Base-by-base conservation (phyloP, 805 yeast species). In the Yarrowia sp. region DNA sequence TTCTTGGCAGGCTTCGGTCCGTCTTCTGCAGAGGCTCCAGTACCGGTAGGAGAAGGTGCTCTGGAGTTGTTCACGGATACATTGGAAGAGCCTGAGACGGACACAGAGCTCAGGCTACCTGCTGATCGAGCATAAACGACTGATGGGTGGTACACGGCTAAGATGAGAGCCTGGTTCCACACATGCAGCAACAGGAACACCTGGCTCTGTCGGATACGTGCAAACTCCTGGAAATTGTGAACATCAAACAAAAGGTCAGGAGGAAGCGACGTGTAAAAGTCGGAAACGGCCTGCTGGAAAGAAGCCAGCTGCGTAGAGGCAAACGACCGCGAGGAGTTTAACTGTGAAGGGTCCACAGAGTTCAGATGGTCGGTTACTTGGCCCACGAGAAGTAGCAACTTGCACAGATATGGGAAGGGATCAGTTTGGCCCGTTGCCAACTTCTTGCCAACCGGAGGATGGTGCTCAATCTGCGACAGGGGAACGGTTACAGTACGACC, bases 91-190 rank as follows among this genome's bases (percentile, higher is more conserved):
- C 63, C 63, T 5, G 49, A 43, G 10, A 41, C 51, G 1, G 63
- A 58, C 9, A 58, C 40, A 16, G 49, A 33, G 32, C 51, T 38
- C 12, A 58, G 22, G 2, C n/a, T 19, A 24, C 51, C 63, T 19
- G 51, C 51, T n/a, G 70, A 65, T 21, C 70, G 66, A 16, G 74
- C 71, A 41, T 71, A 70, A 14, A 70, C 74, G 4, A 71, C 64
- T 16, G 69, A 64, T 2, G 74, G 74, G 32, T 71, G 70, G 46
- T 71, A 70, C 14, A 71, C 71, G 1, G 74, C 73, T n/a, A 71
- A 66, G 17, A 71, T 71, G 19, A 71, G 51, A 7, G 74, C 74
- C 40, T 71, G 74, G 56, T 68, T 69, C 74, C 74, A 71, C 3
- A 67, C 63, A 33, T 71, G 74, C 43, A 71, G 44, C 8, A 69